These are phyloP conservation scores for Meredithiella fracta DNA, from an alignment of 2,329 filamentous ascomycete genomes.

Conservation along the genomic window DNA sequence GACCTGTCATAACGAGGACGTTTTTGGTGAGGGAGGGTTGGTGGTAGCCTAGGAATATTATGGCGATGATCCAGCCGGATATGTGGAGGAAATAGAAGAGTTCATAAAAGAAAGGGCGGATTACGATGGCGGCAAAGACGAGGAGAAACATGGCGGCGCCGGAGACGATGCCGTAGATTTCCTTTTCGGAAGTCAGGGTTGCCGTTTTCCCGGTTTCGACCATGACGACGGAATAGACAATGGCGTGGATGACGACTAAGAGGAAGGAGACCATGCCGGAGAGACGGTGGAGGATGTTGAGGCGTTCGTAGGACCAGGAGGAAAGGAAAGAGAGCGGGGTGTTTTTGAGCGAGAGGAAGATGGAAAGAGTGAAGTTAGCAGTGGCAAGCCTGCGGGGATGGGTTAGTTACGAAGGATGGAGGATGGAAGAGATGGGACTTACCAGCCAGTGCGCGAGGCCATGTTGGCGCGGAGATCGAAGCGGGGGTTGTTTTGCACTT, in stretches of 20 bases:
- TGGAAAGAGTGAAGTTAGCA: conserved; percentile 33
- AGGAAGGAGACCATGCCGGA: conserved; percentile 33
- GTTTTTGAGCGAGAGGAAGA: conserved; percentile 41
- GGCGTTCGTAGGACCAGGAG: conserved; percentile 39
- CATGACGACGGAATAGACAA: conserved; percentile 29
- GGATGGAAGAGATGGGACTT: too few species aligned
- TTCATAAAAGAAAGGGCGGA: conserved; percentile 36
- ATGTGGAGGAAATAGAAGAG: conserved; percentile 39
- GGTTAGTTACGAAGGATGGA: neutral
- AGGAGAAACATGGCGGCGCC: conserved; percentile 28
- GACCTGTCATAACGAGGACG: conserved; percentile 26
- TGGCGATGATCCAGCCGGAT: conserved; percentile 29
- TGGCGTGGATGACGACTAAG: conserved; percentile 30
- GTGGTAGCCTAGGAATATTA: conserved; percentile 35
- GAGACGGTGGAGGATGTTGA: conserved; percentile 40
- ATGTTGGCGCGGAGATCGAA: conserved; percentile 21
- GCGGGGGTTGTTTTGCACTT: conserved; percentile 20
- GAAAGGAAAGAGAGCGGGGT: conserved; percentile 38
- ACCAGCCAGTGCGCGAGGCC: conserved; percentile 26
- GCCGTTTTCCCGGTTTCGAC: conserved; percentile 17
- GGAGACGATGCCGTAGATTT: conserved; percentile 34
- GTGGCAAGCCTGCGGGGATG: conserved; percentile 22
- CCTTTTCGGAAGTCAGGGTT: conserved; percentile 22
- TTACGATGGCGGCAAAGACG: conserved; percentile 25
- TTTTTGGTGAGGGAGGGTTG: conserved; percentile 30